Percentiles rank a stretch among this genome's conserved stretches.
Evolutionary conservation across 2,329 filamentous ascomycete species (phyloP).

Genomic region (Exophiala sp.): DNA sequence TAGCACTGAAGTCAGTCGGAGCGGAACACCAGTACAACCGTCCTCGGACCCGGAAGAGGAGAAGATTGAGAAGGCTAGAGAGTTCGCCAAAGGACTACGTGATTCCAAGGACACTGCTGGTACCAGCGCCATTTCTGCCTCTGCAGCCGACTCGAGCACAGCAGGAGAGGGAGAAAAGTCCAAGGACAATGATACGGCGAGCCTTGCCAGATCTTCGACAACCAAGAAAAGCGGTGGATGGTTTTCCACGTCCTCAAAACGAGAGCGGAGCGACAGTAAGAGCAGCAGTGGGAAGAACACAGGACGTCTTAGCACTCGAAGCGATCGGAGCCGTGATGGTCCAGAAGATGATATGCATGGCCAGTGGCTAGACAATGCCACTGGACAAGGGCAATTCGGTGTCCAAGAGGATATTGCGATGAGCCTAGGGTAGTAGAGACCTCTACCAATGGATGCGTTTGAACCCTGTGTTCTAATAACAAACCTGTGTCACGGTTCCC

Average conservation of each 20-base stretch:
- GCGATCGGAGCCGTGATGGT: constrained; percentile 23
- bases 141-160: neutral
- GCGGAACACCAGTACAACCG: constrained; percentile 34
- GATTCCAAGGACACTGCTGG: constrained; percentile 3
- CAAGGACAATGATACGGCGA: constrained; percentile 12
- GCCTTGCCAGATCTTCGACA: constrained; percentile 7
- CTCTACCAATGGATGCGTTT: too few relatives aligned
- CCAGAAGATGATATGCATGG: constrained; percentile 26
- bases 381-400: constrained; percentile 15
- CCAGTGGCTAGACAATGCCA: constrained; percentile 19
- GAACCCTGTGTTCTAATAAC: too few relatives aligned
- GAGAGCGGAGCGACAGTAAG: constrained; percentile 24
- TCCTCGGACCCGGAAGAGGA: constrained; percentile 22
- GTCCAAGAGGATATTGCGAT: constrained; percentile 24
- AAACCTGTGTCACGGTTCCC: too few relatives aligned
- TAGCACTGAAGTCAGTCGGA: constrained; percentile 41
- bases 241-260: constrained; percentile 19
- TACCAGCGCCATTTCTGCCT: neutral
- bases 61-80: constrained; percentile 21
- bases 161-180: constrained; percentile 9
- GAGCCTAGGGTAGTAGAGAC: constrained; percentile 18
- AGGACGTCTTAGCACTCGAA: constrained; percentile 17
- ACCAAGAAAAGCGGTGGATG: constrained; percentile 19
- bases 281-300: constrained; percentile 26
- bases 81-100: constrained; percentile 18